Evolutionary conservation across 2,329 filamentous ascomycete genomes (phyloP), one percentile per base, ranked within the genome.

Genomic region (Aspergillus thermomutatus): DNA sequence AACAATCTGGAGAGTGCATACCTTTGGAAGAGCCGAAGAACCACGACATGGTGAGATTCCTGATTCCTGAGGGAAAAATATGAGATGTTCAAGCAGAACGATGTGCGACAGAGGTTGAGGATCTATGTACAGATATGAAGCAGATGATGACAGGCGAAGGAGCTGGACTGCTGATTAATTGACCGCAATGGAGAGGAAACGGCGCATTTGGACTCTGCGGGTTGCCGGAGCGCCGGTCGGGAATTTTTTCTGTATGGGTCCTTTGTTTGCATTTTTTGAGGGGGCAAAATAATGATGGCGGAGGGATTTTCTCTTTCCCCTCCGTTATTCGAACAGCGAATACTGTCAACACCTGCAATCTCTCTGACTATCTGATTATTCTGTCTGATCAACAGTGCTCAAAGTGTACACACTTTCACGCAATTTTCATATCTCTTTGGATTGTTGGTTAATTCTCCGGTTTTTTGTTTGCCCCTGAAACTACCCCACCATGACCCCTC

Each of bases 401-500:
- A 7, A 41, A 17, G 37, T 21, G 11, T 6, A 41, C n/a, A 41
- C 37, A 21, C 37, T n/a, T 40, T n/a, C 43, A 9, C 25, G 28
- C 31, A 46, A 27, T 52, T 54, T 53, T 47, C 49, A 31, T 50
- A 49, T 50, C 31, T 31, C 28, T 49, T 47, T 23, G n/a, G n/a
- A 46, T 49, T 25, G 50, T 52, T 53, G 48, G n/a, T 14, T 7
- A 14, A 14, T n/a, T 23, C n/a, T 40, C 17, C 49, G 37, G 52
- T 60, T 37, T 27, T 37, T n/a, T 23, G 23, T 27, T 48, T 54
- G 47, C 63, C 60, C 62, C 65, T 63, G 63, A 63, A 66, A 54
- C 56, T 72, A 72, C 69, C 68, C 70, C 69, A 71, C 73, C 61
- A 87, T 83, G 83, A 78, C 81, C 67, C 70, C 77, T 67, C 73